A percentile compares a stretch with the other conserved stretches of the same genome.
These are phyloP conservation scores for Podila clonocystis DNA, from an alignment of 192 early-diverging fungal genomes.

Conservation along the genomic window DNA sequence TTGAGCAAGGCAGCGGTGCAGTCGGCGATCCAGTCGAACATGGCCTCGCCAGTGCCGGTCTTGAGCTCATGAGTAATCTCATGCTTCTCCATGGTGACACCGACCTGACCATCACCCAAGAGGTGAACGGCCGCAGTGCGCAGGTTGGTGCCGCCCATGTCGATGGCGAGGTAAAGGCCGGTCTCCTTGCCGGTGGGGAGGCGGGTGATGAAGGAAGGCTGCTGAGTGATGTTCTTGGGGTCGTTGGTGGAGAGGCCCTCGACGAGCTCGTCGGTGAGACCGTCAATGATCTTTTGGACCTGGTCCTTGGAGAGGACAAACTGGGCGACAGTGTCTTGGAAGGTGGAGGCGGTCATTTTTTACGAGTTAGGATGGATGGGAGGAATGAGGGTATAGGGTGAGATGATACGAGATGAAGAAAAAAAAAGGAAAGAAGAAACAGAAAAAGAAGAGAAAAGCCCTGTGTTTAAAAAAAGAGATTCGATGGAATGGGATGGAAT, in stretches of 20 bases:
- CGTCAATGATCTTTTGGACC: conserved; percentile 47
- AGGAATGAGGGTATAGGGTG: not conserved
- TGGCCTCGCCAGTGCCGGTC: conserved; percentile 69
- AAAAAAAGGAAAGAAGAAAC: not conserved
- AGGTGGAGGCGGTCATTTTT: conserved; percentile 29
- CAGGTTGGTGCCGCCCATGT: conserved; percentile 96
- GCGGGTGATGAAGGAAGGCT: conserved; percentile 88
- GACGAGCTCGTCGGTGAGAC: conserved; percentile 49
- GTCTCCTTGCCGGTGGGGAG: conserved; percentile 87
- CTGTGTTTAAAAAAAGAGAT: too few species aligned
- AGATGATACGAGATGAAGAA: not conserved
- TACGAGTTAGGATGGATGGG: not conserved
- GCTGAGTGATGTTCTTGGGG: conserved; percentile 74
- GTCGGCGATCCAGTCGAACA: conserved; percentile 90
- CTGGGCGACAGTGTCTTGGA: conserved; percentile 42
- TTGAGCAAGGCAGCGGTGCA: conserved; percentile 64
- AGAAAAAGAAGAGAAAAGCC: not conserved
- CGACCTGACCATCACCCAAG: conserved; percentile 74
- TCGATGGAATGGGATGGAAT: too few species aligned
- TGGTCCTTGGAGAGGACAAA: conserved; percentile 51
- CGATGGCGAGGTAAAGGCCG: conserved; percentile 90
- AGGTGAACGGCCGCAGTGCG: conserved; percentile 87
- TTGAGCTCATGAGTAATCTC: conserved; percentile 82
- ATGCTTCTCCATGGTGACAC: conserved; percentile 80
- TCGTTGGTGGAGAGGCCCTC: conserved; percentile 57